phyloP scores from a whole-genome alignment of 2,329 filamentous ascomycete genomes.

The Ceratocystis lukuohia region DNA sequence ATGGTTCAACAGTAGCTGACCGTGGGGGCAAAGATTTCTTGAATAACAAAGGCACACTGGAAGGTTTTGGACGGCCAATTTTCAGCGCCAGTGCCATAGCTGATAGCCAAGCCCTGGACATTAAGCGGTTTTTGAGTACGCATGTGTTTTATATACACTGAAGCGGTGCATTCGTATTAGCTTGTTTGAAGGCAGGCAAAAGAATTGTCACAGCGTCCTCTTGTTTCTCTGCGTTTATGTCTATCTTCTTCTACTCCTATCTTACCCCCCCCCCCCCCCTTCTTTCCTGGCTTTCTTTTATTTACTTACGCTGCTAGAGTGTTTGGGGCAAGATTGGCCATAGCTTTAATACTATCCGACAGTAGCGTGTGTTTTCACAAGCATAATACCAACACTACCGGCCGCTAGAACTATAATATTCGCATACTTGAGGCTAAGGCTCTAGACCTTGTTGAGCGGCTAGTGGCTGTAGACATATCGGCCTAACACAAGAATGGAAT shows the following conservation, averaged over 20 bases:
- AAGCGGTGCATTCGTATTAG: neutral
- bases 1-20: neutral
- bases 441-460: no score
- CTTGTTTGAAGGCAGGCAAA: neutral
- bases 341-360: neutral
- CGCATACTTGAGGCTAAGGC: no score
- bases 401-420: no score
- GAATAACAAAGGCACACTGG: neutral
- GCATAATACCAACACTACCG: no score
- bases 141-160: neutral
- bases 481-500: no score
- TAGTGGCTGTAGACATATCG: no score
- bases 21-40: neutral
- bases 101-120: neutral
- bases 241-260: neutral
- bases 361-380: no score
- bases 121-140: neutral
- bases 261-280: no score
- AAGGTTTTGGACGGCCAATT: neutral
- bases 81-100: neutral
- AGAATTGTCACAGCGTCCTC: neutral
- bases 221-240: neutral
- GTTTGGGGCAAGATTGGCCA: neutral
- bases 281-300: no score
- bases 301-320: neutral